phyloP scores from a whole-genome alignment of 768 basidiomycete genomes.

The Lactarius sanguifluus region DNA sequence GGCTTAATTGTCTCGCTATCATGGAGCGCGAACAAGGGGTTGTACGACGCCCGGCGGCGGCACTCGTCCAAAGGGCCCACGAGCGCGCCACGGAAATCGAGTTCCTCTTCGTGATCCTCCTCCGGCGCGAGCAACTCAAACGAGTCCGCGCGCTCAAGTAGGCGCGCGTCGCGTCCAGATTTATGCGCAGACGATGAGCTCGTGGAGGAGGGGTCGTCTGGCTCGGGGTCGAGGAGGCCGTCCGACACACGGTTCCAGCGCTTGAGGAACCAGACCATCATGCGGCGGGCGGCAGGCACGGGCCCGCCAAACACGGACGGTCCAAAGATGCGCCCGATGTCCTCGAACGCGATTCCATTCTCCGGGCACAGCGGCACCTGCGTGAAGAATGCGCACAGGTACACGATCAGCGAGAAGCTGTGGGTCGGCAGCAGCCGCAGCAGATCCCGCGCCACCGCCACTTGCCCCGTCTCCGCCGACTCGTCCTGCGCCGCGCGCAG shows the following conservation, averaged over 20 bases:
- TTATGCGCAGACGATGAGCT: background rate
- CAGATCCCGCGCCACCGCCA: conserved; percentile 45
- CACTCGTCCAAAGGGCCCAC: conserved; percentile 2
- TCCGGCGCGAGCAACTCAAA: conserved; percentile 22
- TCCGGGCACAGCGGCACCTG: conserved; percentile 52
- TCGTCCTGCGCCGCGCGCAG: conserved; percentile 19
- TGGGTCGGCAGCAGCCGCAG: conserved; percentile 49
- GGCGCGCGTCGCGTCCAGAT: conserved; percentile 4
- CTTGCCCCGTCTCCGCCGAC: conserved; percentile 34
- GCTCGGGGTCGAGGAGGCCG: conserved; percentile 25
- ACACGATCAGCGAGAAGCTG: conserved; percentile 44
- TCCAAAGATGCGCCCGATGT: conserved; percentile 50
- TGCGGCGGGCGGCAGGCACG: conserved; percentile 21
- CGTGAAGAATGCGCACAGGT: conserved; percentile 50
- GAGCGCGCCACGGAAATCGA: background rate
- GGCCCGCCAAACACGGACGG: conserved; percentile 41
- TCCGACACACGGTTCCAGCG: conserved; percentile 29
- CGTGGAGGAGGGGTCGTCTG: background rate
- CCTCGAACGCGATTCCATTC: conserved; percentile 48
- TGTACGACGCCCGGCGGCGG: background rate
- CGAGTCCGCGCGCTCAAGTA: conserved; percentile 14
- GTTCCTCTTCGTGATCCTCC: conserved; percentile 12
- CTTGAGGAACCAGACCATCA: conserved; percentile 29
- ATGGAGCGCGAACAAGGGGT: background rate
- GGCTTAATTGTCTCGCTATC: background rate